phyloP scores from a whole-genome alignment of 2,329 filamentous ascomycete genomes.

The Ilyonectria sp. region DNA sequence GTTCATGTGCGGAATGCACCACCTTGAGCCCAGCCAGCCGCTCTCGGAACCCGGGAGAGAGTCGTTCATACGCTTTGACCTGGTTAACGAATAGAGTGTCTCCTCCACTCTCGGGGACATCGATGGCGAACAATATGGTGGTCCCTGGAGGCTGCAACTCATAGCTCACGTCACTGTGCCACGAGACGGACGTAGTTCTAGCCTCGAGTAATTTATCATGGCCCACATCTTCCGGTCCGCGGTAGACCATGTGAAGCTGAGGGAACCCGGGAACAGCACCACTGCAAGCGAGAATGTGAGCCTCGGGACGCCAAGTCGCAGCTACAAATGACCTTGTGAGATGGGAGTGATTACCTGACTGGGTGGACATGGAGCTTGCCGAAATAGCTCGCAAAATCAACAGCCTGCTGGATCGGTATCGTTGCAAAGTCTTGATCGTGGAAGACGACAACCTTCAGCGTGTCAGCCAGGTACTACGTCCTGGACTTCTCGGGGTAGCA shows the following conservation, averaged over 20 bases:
- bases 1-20: slow-evolving; percentile 18
- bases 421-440: slow-evolving; percentile 54
- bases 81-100: slow-evolving; percentile 26
- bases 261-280: slow-evolving; percentile 50
- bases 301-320: too few species aligned
- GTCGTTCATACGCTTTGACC: slow-evolving; percentile 17
- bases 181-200: slow-evolving; percentile 46
- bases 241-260: slow-evolving; percentile 64
- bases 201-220: slow-evolving; percentile 48
- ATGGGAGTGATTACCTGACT: too few species aligned
- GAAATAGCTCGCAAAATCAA: slow-evolving; percentile 57
- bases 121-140: slow-evolving; percentile 51
- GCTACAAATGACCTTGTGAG: too few species aligned
- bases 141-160: slow-evolving; percentile 60
- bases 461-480: too few species aligned
- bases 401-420: slow-evolving; percentile 55
- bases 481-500: too few species aligned
- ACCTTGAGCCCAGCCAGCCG: slow-evolving; percentile 22
- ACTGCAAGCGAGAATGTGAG: slow-evolving; percentile 51
- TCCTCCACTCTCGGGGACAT: slow-evolving; percentile 13
- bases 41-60: slow-evolving; percentile 16
- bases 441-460: slow-evolving; percentile 49
- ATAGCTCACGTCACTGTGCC: slow-evolving; percentile 60
- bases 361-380: slow-evolving; percentile 23
- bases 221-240: slow-evolving; percentile 61